Base-by-base conservation (phyloP, 352 stramenopile species). In the Phytophthora tubulina region DNA sequence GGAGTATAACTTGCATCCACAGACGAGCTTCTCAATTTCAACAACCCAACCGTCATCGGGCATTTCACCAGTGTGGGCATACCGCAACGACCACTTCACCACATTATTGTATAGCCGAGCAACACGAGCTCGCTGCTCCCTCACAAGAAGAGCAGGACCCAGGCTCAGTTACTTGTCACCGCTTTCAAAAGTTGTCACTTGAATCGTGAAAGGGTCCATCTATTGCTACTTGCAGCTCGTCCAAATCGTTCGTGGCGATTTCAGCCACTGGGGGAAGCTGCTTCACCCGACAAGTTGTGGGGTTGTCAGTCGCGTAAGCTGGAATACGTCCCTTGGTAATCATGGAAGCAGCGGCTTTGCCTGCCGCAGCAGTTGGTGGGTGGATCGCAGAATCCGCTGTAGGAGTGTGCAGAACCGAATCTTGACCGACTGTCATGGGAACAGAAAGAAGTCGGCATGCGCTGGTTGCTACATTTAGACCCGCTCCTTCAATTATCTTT, bases 41-140 rank as follows among this genome's bases (percentile, higher is more conserved):
- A 70, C 62, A 30, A 70, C 10, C 35, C 52, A 70, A 1, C 62
- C 62, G 6, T 57, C 52, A 13, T 50, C 17, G 3, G 62, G 52
- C 32, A 69, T 63, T 3, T 1, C 10, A 3, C 10, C 11, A 6
- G 33, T 58, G 21, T 57, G 62, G 1, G 52, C 52, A 7, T 70
- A 69, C 44, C 35, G 38, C 11, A 70, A 31, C 7, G 62, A 58
- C 52, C 52, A 70, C 5, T 17, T 63, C 6, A 58, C 44, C 13
- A 50, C 21, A 46, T 52, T 70, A 3, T 46, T 58, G 36, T 70
- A 63, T 10, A 58, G 52, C 11, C n/a, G 3, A n/a, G 45, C 41
- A 0, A 52, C 44, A 6, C 35, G 41, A 58, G 44, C 32, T 15
- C 62, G 62, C 6, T 63, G 44, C 17, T 69, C 52, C 4, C 51